Base-by-base conservation (phyloP, 2,329 filamentous ascomycete genomes). In the Sporothrix protearum region DNA sequence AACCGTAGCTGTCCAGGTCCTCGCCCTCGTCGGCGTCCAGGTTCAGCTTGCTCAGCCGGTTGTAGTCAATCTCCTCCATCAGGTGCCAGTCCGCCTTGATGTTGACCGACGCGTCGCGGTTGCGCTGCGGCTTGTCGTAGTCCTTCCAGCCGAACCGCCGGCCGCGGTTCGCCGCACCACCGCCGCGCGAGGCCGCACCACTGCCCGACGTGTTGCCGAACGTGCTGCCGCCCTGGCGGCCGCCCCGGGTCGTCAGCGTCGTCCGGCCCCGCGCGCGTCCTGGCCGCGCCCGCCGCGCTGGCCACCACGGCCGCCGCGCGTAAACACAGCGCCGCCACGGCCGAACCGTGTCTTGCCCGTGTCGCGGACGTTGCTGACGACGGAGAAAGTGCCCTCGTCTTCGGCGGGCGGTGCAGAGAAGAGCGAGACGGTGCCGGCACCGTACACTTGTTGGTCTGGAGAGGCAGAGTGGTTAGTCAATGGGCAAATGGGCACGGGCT, bases 31-130 rank as follows among this genome's bases (percentile, higher is more conserved):
- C 93, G 19, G 94, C 91, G 78, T 98, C 96, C 74, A 99, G 88
- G 84, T 97, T 99, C 78, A 99, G 88, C 88, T 99, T 99, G 77
- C 89, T 87, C 76, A 99, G 88, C 76, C 96, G 92, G 85, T 93
- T 95, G 85, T 97, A 99, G 82, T 99, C 96, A 81, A 99, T 97
- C 87, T 99, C 96, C 84, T 99, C 96, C 78, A 97, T 86, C 84
- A 99, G 88, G 79, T 89, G 88, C 96, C 96, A 99, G 81, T 97
- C 94, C 28, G 94, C 89, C 83, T 96, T 96, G 82, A 98, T 94
- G 84, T 95, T 95, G 79, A 99, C 93, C 47, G 94, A 97, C 12
- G 95, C 92, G 84, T 99, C 96, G 73, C 96, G 92, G 83, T 97
- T 97, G 78, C 96, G 91, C 81, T 95, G 89, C 73, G 96, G 96